Percentiles rank a stretch among this genome's conserved stretches.
Conservation (phyloP, 768 basidiomycete species). For the Boletus rufocinnamomeus region DNA sequence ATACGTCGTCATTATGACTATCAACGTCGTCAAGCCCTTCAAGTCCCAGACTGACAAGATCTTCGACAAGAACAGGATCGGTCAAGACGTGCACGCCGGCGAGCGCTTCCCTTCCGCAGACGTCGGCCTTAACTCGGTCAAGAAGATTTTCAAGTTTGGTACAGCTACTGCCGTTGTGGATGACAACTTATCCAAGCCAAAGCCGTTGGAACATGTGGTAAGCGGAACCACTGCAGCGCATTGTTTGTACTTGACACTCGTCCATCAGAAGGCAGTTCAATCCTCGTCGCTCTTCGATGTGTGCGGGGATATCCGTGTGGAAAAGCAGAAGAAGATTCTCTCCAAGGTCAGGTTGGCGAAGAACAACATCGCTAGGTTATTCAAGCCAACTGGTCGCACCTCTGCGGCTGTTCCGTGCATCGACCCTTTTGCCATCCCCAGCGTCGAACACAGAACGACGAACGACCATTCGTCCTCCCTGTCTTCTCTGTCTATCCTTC, state of each 20-base stretch:
- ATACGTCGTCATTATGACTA: constrained; percentile 14
- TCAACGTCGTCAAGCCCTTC: constrained; percentile 16
- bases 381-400: constrained; percentile 10
- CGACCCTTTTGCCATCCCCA: not conserved
- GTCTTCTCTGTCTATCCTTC: not conserved
- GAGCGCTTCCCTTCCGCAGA: not conserved
- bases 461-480: not conserved
- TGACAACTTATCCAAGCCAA: not conserved
- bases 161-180: not conserved
- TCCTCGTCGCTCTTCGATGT: not conserved
- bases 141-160: constrained; percentile 14
- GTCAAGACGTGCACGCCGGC: not conserved
- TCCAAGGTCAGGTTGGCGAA: constrained; percentile 17
- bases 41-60: constrained; percentile 10
- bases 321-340: constrained; percentile 12
- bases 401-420: not conserved
- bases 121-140: not conserved
- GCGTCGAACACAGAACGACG: not conserved
- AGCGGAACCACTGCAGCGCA: not conserved
- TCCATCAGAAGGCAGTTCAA: not conserved
- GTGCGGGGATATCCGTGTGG: not conserved
- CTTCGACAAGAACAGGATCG: constrained; percentile 6
- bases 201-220: constrained; percentile 10
- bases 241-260: not conserved
- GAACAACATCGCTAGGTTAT: constrained; percentile 17